These are phyloP conservation scores for Chlamydomonas sp. DNA, from an alignment of 139 green algal species.

Conservation along the genomic window DNA sequence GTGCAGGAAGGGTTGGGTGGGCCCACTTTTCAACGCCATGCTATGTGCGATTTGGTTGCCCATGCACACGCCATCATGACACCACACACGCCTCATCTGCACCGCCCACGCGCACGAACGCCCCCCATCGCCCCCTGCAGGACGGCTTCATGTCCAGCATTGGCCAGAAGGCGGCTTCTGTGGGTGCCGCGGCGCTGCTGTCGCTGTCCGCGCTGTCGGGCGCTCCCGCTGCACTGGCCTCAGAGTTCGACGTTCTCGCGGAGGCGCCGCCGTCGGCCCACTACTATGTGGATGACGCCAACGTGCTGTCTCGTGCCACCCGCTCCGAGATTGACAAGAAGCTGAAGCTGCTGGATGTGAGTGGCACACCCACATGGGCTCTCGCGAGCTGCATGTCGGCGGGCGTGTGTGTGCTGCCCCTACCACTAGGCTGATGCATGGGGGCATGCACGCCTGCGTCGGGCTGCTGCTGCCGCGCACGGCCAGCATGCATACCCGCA, in stretches of 20 bases:
- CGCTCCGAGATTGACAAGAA: conserved; percentile 60
- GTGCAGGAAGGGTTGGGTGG: too few relatives aligned
- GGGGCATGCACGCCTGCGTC: not conserved
- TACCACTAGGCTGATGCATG: too few relatives aligned
- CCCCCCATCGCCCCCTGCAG: too few relatives aligned
- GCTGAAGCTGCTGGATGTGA: conserved; percentile 72
- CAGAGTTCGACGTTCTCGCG: conserved; percentile 83
- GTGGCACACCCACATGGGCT: not conserved
- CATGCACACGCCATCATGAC: too few relatives aligned
- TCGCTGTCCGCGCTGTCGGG: not conserved
- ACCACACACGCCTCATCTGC: too few relatives aligned
- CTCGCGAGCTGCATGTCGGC: not conserved
- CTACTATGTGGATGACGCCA: conserved; percentile 91
- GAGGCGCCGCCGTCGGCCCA: conserved; percentile 50
- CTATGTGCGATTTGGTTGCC: too few relatives aligned
- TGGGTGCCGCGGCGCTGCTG: conserved; percentile 11
- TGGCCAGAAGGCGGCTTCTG: not conserved
- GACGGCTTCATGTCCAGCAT: too few relatives aligned
- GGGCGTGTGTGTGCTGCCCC: too few relatives aligned
- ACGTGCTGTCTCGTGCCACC: conserved; percentile 71
- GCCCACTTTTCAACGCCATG: too few relatives aligned
- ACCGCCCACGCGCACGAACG: too few relatives aligned
- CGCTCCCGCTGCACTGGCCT: not conserved
- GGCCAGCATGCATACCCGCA: not conserved
- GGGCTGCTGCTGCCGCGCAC: not conserved